A percentile compares a stretch with the other conserved stretches of the same genome.
phyloP scores from a whole-genome alignment of 805 yeast genomes.

The Candida jianshihensis region DNA sequence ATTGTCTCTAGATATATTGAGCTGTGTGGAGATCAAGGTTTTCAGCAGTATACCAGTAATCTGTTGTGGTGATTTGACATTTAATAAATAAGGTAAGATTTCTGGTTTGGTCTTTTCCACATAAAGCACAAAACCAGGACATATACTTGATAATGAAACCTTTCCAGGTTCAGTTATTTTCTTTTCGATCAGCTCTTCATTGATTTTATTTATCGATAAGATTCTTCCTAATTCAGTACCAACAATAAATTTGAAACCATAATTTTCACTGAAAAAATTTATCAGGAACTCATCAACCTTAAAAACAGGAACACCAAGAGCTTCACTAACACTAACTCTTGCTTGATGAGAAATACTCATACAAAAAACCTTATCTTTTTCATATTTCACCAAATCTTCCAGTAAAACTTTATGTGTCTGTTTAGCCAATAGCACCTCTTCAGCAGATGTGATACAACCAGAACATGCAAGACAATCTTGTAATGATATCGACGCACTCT shows the following conservation, averaged over 20 bases:
- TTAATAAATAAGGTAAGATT: conserved; percentile 60
- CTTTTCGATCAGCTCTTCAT: conserved; percentile 29
- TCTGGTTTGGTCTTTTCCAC: conserved; percentile 95
- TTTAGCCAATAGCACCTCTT: conserved; percentile 82
- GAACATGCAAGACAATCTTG: conserved; percentile 95
- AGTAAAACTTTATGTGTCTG: conserved; percentile 82
- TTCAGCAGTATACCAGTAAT: conserved; percentile 80
- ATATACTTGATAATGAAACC: conserved; percentile 68
- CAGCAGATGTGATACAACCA: conserved; percentile 97
- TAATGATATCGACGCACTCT: conserved; percentile 81
- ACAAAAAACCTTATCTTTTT: conserved; percentile 43
- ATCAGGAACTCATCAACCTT: conserved; percentile 56
- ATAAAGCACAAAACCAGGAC: conserved; percentile 96
- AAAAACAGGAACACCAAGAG: conserved; percentile 45
- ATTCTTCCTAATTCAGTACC: conserved; percentile 82
- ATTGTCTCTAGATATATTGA: conserved; percentile 23
- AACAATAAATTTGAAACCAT: conserved; percentile 69
- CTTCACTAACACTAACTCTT: conserved; percentile 73
- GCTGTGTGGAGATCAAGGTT: conserved; percentile 33
- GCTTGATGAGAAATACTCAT: conserved; percentile 83
- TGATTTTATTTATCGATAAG: conserved; percentile 48
- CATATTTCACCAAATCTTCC: conserved; percentile 39
- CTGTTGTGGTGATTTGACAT: conserved; percentile 87
- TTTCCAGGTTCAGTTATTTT: conserved; percentile 3
- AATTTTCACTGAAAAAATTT: conserved; percentile 46